Evolutionary conservation across 148 eudicot genomes (phyloP).

Genomic region (Chenopodium formosanum): DNA sequence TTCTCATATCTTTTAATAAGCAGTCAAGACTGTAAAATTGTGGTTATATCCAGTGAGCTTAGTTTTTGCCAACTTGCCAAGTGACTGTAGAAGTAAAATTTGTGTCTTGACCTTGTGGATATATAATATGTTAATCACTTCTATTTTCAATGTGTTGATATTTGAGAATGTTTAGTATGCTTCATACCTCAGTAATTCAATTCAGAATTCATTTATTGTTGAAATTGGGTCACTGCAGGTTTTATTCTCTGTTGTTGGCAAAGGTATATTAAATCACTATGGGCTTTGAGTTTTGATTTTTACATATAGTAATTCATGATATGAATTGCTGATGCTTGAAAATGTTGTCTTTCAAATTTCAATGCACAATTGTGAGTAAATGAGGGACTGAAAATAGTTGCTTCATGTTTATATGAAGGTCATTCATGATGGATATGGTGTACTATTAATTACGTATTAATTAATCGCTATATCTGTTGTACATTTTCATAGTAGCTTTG

Average conservation of each 20-base stretch:
- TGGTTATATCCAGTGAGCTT: not conserved
- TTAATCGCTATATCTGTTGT: not conserved
- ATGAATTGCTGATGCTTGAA: not conserved
- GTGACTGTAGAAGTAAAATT: not conserved
- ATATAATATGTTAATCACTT: not conserved
- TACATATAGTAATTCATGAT: not conserved
- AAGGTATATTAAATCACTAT: not conserved
- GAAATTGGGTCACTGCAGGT: not conserved
- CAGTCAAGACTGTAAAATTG: not conserved
- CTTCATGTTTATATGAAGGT: not conserved
- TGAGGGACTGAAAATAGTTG: not conserved
- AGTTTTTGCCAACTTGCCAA: not conserved
- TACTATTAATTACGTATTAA: not conserved
- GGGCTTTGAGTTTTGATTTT: not conserved
- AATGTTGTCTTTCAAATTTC: not conserved
- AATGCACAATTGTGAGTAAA: not conserved
- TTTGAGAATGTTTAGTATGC: not conserved
- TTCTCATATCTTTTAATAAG: conserved; percentile 34
- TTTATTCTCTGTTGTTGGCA: not conserved
- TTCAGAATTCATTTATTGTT: not conserved
- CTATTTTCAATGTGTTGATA: not conserved
- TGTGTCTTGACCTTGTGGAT: conserved; percentile 8
- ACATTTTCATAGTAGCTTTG: not conserved
- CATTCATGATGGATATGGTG: not conserved
- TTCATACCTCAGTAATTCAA: not conserved